These are phyloP conservation scores for Sarocladium brachiariae DNA, from an alignment of 2,329 filamentous ascomycete species.

Conservation along the genomic window DNA sequence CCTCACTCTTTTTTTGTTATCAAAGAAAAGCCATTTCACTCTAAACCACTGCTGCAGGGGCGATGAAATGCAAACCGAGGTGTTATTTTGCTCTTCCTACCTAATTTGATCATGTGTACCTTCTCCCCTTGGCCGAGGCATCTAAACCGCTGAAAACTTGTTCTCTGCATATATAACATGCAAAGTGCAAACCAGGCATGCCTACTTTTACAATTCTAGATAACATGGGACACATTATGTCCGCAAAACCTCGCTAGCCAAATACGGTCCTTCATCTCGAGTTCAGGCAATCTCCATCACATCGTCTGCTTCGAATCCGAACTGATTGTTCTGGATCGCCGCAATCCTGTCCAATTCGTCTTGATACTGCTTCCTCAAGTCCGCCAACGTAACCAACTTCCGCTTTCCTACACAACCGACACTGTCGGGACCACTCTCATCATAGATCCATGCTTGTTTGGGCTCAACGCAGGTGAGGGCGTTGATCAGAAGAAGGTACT, in stretches of 20 bases:
- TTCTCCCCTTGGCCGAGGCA: slow-evolving; percentile 22
- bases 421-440: slow-evolving; percentile 20
- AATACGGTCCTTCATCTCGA: slow-evolving; percentile 8
- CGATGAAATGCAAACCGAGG: too few relatives aligned
- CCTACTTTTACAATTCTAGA: slow-evolving; percentile 4
- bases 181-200: slow-evolving; percentile 7
- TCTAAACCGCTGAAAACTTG: slow-evolving; percentile 19
- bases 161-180: slow-evolving; percentile 7
- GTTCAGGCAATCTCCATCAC: slow-evolving; percentile 44
- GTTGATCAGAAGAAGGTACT: slow-evolving; percentile 90
- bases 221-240: slow-evolving; percentile 7
- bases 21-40: neutral
- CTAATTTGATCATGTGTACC: neutral
- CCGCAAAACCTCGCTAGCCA: too few relatives aligned
- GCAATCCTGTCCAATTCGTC: slow-evolving; percentile 82
- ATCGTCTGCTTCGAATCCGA: slow-evolving; percentile 60
- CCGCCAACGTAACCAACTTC: slow-evolving; percentile 75
- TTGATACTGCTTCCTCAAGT: slow-evolving; percentile 84
- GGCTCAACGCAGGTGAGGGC: slow-evolving; percentile 77
- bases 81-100: too few relatives aligned
- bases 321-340: slow-evolving; percentile 82
- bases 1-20: neutral
- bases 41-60: neutral
- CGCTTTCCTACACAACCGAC: slow-evolving; percentile 40
- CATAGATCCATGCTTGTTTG: slow-evolving; percentile 72